Conservation (phyloP, 345 rosid species). For the Syzygium aromaticum region DNA sequence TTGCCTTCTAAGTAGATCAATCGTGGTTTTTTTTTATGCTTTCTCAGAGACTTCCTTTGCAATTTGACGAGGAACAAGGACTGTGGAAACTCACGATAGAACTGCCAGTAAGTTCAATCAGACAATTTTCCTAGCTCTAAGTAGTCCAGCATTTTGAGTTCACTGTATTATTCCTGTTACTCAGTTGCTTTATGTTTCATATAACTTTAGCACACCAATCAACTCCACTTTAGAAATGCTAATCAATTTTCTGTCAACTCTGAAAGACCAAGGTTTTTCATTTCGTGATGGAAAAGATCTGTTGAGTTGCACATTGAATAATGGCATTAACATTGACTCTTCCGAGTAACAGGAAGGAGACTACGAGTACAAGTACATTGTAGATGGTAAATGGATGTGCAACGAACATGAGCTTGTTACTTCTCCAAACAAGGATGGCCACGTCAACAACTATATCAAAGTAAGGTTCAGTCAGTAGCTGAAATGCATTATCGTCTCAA, state of each 20-base stretch:
- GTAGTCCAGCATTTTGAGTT: not conserved
- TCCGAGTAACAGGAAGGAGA: conserved; percentile 63
- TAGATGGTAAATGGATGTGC: conserved; percentile 75
- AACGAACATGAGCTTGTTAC: conserved; percentile 49
- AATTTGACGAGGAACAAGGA: conserved; percentile 39
- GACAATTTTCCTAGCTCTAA: not conserved
- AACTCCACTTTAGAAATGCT: not conserved
- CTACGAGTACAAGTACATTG: conserved; percentile 85
- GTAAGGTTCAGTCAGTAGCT: conserved; percentile 23
- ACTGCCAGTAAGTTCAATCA: conserved; percentile 43
- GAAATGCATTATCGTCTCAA: not conserved
- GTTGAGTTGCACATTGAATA: not conserved
- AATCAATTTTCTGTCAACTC: not conserved
- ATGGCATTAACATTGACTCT: not conserved
- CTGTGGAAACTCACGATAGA: conserved; percentile 65
- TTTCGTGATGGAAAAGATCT: not conserved
- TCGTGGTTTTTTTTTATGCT: not conserved
- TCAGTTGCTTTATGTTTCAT: not conserved
- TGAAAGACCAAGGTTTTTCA: not conserved
- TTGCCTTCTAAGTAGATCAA: too few species aligned
- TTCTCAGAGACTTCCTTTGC: conserved; percentile 65
- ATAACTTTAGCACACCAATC: not conserved
- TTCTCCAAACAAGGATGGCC: conserved; percentile 73
- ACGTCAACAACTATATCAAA: conserved; percentile 59
- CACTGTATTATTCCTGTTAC: not conserved